Evolutionary conservation across 352 stramenopile species (phyloP), one percentile per base, ranked within the genome.

Genomic region (Elongisporangium undulatum): DNA sequence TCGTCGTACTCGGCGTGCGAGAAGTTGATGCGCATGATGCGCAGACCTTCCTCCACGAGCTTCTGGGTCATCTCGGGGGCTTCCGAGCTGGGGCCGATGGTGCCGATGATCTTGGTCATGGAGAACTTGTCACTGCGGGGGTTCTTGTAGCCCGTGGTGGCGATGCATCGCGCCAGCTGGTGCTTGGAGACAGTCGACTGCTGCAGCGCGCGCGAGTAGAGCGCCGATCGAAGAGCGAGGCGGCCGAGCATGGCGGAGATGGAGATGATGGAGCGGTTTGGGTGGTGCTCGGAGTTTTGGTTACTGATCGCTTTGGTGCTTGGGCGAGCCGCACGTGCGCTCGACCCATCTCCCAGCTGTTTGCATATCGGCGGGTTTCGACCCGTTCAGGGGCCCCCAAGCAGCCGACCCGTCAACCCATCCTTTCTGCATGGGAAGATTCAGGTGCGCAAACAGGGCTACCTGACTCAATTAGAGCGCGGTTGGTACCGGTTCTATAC

Each of bases 21-120:
- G 63, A 98, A 98, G 81, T 98, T 98, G 56, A 98, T 89, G 66
- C 95, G 85, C 69, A 96, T 95, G 60, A 98, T 94, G 65, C 90
- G 82, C 68, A 98, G 77, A 0, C 94, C 94, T 54, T 96, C 85
- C 59, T 87, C 60, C 62, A 93, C 81, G 29, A 98, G 74, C 53
- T 84, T 75, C 66, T 97, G 85, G 53, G 80, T 75, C 74, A 90
- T 94, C 50, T 88, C 75, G 0, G 75, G 55, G 51, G 75, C 69
- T 63, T 94, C 82, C 10, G 86, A 94, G 53, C 87, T 79, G 19
- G 95, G 95, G 13, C 95, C 95, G 51, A 98, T 88, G 21, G 95
- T 98, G 62, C 79, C 95, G 34, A 98, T 90, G 66, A 98, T 97
- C 79, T 95, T 95, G 57, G 86, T 94, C 86, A 95, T 95, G 45